phyloP scores from a whole-genome alignment of 2,329 filamentous ascomycete genomes.

The Lachnellula occidentalis region DNA sequence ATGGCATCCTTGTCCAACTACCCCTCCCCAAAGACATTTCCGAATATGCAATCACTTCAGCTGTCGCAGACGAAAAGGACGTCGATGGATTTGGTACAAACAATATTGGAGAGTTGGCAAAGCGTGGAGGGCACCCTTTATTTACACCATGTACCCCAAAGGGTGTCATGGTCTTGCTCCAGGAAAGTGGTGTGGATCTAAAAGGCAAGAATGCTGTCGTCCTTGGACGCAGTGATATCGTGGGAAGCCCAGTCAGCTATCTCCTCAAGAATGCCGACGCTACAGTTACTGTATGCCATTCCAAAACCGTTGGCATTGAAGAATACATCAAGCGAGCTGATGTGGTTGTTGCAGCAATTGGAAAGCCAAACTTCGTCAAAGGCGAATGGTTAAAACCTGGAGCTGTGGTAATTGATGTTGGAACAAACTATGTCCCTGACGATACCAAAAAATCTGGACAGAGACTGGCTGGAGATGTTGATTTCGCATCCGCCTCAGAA shows the following conservation, averaged over 20 bases:
- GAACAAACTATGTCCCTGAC: slow-evolving; percentile 93
- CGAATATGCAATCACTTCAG: slow-evolving; percentile 84
- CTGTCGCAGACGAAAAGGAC: slow-evolving; percentile 90
- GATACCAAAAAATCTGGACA: slow-evolving; percentile 86
- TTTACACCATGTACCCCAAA: slow-evolving; percentile 96
- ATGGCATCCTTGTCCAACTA: slow-evolving; percentile 91
- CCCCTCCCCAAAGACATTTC: slow-evolving; percentile 85
- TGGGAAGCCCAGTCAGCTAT: slow-evolving; percentile 94
- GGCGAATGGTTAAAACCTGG: slow-evolving; percentile 94
- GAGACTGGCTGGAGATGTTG: slow-evolving; percentile 89
- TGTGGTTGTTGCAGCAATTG: slow-evolving; percentile 87
- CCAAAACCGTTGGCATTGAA: slow-evolving; percentile 69
- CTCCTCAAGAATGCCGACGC: slow-evolving; percentile 92
- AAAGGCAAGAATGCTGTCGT: slow-evolving; percentile 92
- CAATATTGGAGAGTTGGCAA: slow-evolving; percentile 96
- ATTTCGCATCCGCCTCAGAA: slow-evolving; percentile 77
- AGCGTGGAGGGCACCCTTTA: slow-evolving; percentile 81
- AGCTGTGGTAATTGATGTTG: slow-evolving; percentile 94
- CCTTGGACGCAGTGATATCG: slow-evolving; percentile 91
- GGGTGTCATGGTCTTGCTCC: slow-evolving; percentile 88
- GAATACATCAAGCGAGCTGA: slow-evolving; percentile 78
- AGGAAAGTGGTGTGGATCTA: slow-evolving; percentile 77
- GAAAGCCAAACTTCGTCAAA: slow-evolving; percentile 79
- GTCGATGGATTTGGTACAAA: slow-evolving; percentile 92
- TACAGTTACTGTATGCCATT: slow-evolving; percentile 95